Evolutionary conservation across 345 rosid genomes (phyloP).

Genomic region (Draba incana): DNA sequence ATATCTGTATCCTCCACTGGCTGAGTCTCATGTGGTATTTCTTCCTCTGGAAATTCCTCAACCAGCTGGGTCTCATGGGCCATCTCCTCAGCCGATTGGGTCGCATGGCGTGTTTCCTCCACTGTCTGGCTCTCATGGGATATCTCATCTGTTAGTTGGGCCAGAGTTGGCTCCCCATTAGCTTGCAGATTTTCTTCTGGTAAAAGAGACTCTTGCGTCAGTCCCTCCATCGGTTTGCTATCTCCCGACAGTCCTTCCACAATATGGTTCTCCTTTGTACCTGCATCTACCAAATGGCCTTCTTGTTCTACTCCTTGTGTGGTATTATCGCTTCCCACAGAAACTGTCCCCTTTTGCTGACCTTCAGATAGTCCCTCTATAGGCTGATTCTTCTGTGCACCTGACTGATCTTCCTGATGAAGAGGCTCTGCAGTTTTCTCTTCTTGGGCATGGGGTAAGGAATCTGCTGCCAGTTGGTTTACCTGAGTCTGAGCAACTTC

Average conservation of each 20-base stretch:
- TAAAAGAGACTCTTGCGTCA: conserved; percentile 19
- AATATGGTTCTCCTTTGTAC: conserved; percentile 12
- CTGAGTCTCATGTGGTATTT: conserved; percentile 11
- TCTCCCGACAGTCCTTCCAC: conserved; percentile 15
- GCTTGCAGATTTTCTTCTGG: conserved; percentile 19
- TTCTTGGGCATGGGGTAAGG: conserved; percentile 19
- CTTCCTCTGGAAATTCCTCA: conserved; percentile 11
- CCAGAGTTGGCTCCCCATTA: background rate
- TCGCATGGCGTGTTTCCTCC: conserved; percentile 4
- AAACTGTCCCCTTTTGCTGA: conserved; percentile 6
- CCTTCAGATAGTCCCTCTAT: conserved; percentile 27
- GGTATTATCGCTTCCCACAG: conserved; percentile 13
- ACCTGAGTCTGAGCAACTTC: conserved; percentile 26
- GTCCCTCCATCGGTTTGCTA: conserved; percentile 21
- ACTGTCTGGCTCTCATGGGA: background rate
- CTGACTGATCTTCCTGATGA: conserved; percentile 22
- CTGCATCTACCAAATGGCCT: conserved; percentile 12
- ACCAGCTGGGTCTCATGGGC: conserved; percentile 16
- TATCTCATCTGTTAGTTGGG: conserved; percentile 22
- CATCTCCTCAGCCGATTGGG: conserved; percentile 17
- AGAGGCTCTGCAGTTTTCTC: conserved; percentile 18
- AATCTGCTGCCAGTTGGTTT: conserved; percentile 19
- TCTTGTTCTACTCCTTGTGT: conserved; percentile 26
- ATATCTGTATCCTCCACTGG: conserved; percentile 10
- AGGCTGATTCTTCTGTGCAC: conserved; percentile 29